Base-by-base conservation (phyloP, 345 rosid species). In the Atalantia buxifolia region DNA sequence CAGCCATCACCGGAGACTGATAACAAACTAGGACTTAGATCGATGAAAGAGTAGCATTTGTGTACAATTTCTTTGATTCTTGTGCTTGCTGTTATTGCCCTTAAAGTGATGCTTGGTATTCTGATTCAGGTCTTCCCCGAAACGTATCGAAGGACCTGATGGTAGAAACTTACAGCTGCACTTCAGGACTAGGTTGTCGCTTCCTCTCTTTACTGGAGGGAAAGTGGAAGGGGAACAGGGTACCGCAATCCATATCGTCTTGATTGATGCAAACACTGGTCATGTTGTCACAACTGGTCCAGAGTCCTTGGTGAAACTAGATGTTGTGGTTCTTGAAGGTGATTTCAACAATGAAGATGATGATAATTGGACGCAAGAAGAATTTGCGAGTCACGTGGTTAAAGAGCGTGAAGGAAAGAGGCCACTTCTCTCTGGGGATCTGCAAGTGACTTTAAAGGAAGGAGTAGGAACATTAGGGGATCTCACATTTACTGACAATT, bases 181-280 rank as follows among this genome's bases (percentile, higher is more conserved):
- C 12, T 93, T 97, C 85, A 87, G 88, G 85, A 88, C 97, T 48
- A 90, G 91, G 91, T 64, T 94, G 85, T 90, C 96, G 24, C 98
- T 93, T 76, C 98, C 98, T 77, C 91, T 94, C 76, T 97, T 93
- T 76, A 97, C 98, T 0, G 99, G 99, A 78, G 99, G 97, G 33
- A 97, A 92, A 84, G 95, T 94, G 7, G 99, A 97, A 85, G 98
- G 99, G 12, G 98, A 97, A 80, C 98, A 92, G 82, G 98, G 98
- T 77, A 92, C 91, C 78, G 92, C 98, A 18, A 91, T 97, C 76
- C 98, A 92, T 78, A 64, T 92, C 7, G 92, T 92, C 31, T 79
- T 97, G 66, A 73, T 90, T 70, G 94, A 94, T 86, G 89, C 85
- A 66, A 84, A 79, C 73, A 87, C 90, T 5, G 98, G 98, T 27